A percentile compares a stretch with the other conserved stretches of the same genome.
Evolutionary conservation across 208 protist species (phyloP).

Genomic region (Leishmania major): DNA sequence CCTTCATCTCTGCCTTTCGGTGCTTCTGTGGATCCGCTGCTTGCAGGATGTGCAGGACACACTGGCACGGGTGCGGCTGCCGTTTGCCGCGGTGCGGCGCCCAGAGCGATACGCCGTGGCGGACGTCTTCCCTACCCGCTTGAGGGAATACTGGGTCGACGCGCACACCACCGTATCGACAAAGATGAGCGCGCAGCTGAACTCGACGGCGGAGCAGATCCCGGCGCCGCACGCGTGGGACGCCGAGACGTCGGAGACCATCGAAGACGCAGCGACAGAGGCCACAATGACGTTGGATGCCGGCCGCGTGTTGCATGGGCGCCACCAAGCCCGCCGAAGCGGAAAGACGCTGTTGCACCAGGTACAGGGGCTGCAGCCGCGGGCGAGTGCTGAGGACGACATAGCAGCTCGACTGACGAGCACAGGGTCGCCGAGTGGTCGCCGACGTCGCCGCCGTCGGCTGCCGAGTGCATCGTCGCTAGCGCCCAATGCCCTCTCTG

Average conservation of each 20-base stretch:
- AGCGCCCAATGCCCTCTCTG: neutral
- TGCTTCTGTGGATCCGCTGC: constrained; percentile 66
- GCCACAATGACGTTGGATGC: constrained; percentile 29
- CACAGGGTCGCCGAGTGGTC: neutral
- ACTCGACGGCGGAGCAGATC: constrained; percentile 73
- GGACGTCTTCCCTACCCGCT: constrained; percentile 64
- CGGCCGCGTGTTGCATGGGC: constrained; percentile 31
- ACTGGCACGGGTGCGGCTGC: constrained; percentile 55
- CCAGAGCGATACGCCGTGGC: constrained; percentile 37
- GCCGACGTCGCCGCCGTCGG: constrained; percentile 13
- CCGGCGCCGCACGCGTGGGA: constrained; percentile 81
- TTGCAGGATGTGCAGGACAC: constrained; percentile 77
- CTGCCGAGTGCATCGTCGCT: neutral
- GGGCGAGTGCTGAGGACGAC: constrained; percentile 61
- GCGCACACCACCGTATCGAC: constrained; percentile 53
- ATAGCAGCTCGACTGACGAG: constrained; percentile 16
- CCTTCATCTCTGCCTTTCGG: constrained; percentile 59
- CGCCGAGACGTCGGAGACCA: constrained; percentile 52
- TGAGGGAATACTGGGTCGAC: constrained; percentile 68
- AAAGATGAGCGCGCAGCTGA: constrained; percentile 46
- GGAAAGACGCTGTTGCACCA: constrained; percentile 29
- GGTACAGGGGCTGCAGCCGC: constrained; percentile 49
- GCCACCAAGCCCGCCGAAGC: neutral
- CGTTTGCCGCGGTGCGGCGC: constrained; percentile 51
- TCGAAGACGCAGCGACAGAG: constrained; percentile 45